These are phyloP conservation scores for Beauveria varroae DNA, from an alignment of 2,329 filamentous ascomycete species.

Conservation along the genomic window DNA sequence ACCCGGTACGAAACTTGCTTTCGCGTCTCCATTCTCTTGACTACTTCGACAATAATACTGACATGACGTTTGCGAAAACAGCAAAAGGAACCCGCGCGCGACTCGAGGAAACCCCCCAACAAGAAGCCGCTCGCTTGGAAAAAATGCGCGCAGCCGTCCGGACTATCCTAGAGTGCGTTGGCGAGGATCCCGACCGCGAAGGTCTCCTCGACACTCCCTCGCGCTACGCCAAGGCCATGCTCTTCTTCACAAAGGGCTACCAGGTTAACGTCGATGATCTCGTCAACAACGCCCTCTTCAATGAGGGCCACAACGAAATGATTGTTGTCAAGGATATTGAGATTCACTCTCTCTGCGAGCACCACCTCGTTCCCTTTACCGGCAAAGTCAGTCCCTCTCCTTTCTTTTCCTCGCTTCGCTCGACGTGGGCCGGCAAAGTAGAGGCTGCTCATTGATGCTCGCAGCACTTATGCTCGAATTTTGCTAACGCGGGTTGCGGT, in stretches of 20 bases:
- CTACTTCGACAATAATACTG: too few species aligned
- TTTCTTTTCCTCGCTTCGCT: constrained; percentile 1
- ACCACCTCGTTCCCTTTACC: constrained; percentile 92
- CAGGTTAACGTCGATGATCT: constrained; percentile 89
- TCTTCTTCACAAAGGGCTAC: constrained; percentile 95
- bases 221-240: constrained; percentile 89
- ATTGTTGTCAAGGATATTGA: constrained; percentile 98
- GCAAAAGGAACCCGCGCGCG: constrained; percentile 58
- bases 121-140: constrained; percentile 42
- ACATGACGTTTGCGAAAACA: constrained; percentile 19
- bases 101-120: constrained; percentile 43
- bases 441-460: not conserved
- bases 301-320: constrained; percentile 94
- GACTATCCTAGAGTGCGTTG: constrained; percentile 61
- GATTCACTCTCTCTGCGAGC: constrained; percentile 89
- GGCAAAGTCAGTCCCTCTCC: constrained; percentile 60
- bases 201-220: constrained; percentile 64
- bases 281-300: constrained; percentile 89
- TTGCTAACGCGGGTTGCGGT: not conserved
- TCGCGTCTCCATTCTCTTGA: not conserved
- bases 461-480: not conserved
- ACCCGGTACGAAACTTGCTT: constrained; percentile 37
- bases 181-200: constrained; percentile 59
- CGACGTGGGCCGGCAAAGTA: not conserved
- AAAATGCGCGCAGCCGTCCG: constrained; percentile 56